Evolutionary conservation across 73 alveolate species (phyloP).

Genomic region (Paramecium caudatum): DNA sequence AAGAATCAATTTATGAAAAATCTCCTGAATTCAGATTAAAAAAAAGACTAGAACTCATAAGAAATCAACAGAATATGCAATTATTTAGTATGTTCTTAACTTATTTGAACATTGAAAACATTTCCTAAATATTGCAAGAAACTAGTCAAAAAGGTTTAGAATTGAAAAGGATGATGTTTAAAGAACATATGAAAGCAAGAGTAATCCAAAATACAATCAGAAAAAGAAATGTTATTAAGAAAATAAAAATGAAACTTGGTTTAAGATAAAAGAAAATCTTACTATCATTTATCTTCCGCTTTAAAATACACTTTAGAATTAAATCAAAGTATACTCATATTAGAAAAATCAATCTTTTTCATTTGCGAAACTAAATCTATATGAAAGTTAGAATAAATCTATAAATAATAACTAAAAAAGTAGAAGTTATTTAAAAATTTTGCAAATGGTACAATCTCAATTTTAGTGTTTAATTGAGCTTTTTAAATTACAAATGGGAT

Average conservation of each 20-base stretch:
- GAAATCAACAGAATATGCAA: conserved; percentile 8
- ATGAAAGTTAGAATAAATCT: conserved; percentile 3
- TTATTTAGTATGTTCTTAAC: conserved; percentile 21
- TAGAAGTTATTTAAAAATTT: not conserved
- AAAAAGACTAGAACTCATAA: conserved; percentile 13
- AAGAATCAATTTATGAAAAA: conserved; percentile 16
- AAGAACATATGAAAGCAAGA: conserved; percentile 68
- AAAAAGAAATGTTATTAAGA: conserved; percentile 50
- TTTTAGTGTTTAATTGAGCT: not conserved
- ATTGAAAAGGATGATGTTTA: conserved; percentile 25
- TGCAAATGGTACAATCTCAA: conserved; percentile 31
- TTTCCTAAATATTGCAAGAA: conserved; percentile 13
- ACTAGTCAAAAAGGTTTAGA: conserved; percentile 52
- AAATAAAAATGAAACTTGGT: not conserved
- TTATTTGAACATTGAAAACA: conserved; percentile 15
- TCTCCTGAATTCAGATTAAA: conserved; percentile 15
- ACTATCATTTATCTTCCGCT: conserved; percentile 11
- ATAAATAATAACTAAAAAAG: not conserved
- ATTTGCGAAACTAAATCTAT: not conserved
- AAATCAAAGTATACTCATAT: conserved; percentile 31
- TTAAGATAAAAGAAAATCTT: conserved; percentile 40
- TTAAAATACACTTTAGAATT: conserved; percentile 40
- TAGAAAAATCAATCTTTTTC: conserved; percentile 32
- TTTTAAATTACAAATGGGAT: conserved; percentile 50
- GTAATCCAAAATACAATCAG: conserved; percentile 53